Percentiles rank a stretch among this genome's conserved stretches.
These are phyloP conservation scores for Macadamia tetraphylla DNA, from an alignment of 164 flowering plant species.

Conservation along the genomic window DNA sequence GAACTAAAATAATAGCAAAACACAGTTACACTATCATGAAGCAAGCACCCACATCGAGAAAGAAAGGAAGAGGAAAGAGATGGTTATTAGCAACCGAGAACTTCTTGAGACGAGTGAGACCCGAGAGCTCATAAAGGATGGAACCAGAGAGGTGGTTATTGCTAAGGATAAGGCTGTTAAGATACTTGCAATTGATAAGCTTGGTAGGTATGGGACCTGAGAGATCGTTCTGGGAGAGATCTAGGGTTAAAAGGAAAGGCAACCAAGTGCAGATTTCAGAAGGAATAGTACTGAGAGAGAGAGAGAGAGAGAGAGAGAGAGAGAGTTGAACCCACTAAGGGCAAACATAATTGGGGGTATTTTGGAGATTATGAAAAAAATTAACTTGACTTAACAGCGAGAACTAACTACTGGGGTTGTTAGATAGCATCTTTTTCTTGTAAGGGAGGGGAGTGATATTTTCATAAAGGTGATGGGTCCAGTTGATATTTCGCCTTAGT, in stretches of 20 bases:
- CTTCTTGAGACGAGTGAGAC: slow-evolving; percentile 23
- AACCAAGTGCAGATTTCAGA: slow-evolving; percentile 29
- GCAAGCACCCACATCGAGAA: neutral
- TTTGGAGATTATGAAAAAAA: too few relatives aligned
- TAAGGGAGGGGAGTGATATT: too few relatives aligned
- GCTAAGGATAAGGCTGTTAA: slow-evolving; percentile 22
- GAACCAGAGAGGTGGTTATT: slow-evolving; percentile 26
- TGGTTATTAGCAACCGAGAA: slow-evolving; percentile 25
- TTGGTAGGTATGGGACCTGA: slow-evolving; percentile 30
- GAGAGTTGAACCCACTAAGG: too few relatives aligned
- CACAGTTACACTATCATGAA: too few relatives aligned
- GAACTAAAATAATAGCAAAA: too few relatives aligned
- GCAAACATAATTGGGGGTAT: too few relatives aligned
- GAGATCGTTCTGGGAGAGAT: slow-evolving; percentile 29
- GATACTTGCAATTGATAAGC: slow-evolving; percentile 25
- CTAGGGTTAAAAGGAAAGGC: slow-evolving; percentile 29
- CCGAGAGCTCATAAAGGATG: slow-evolving; percentile 25
- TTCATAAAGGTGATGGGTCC: too few relatives aligned
- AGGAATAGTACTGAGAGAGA: slow-evolving; percentile 24
- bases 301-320: too few relatives aligned
- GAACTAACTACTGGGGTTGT: too few relatives aligned
- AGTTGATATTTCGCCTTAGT: too few relatives aligned
- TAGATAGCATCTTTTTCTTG: too few relatives aligned
- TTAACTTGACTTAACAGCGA: too few relatives aligned
- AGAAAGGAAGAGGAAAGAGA: slow-evolving; percentile 23